phyloP scores from a whole-genome alignment of 306 rosid genomes.

The Clitoria ternatea region DNA sequence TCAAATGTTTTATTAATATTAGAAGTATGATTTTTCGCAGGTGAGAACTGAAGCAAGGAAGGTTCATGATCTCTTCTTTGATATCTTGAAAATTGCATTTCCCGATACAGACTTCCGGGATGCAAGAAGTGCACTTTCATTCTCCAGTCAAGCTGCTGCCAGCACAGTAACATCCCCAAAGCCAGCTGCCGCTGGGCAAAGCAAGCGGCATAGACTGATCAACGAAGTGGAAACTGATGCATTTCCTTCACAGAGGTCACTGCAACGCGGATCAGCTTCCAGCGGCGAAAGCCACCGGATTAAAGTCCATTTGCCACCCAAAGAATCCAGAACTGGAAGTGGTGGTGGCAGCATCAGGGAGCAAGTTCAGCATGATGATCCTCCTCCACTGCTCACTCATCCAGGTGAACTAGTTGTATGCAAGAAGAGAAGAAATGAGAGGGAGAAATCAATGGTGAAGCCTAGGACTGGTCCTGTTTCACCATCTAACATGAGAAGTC shows the following conservation, averaged over 20 bases:
- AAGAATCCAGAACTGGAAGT: conserved; percentile 63
- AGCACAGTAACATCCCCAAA: conserved; percentile 53
- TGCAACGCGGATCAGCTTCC: conserved; percentile 48
- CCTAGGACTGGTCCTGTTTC: conserved; percentile 73
- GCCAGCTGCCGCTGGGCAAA: conserved; percentile 46
- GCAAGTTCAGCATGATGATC: conserved; percentile 63
- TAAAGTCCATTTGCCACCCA: conserved; percentile 54
- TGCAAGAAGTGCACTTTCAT: conserved; percentile 70
- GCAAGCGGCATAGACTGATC: conserved; percentile 58
- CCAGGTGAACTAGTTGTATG: conserved; percentile 96
- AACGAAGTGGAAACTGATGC: conserved; percentile 66
- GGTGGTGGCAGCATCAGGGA: conserved; percentile 52
- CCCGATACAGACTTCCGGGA: conserved; percentile 86
- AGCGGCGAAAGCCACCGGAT: conserved; percentile 56
- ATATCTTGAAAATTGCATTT: conserved; percentile 88
- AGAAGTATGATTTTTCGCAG: conserved; percentile 39
- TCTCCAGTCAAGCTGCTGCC: conserved; percentile 46
- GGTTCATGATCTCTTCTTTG: conserved; percentile 96
- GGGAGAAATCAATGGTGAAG: conserved; percentile 74
- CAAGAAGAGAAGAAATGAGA: conserved; percentile 95
- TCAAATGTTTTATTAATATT: neutral
- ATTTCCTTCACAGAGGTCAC: conserved; percentile 52
- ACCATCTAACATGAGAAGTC: conserved; percentile 62
- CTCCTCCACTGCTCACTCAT: conserved; percentile 70
- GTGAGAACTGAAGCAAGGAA: conserved; percentile 92